phyloP scores from a whole-genome alignment of 2,329 filamentous ascomycete species.

The Neonectria hederae region DNA sequence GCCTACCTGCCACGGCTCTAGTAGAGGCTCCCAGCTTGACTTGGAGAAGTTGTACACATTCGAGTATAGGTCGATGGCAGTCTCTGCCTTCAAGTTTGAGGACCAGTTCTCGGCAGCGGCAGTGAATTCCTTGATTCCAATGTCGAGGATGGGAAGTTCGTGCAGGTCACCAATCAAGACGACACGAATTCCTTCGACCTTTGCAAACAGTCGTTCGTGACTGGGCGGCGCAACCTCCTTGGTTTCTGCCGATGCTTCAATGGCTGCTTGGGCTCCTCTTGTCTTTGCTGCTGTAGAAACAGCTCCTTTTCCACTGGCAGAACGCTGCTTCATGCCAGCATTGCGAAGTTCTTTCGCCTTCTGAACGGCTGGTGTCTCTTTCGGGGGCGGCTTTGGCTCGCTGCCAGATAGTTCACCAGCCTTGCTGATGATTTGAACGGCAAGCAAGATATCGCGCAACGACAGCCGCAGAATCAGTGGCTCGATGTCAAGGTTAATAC shows the following conservation, averaged over 20 bases:
- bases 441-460: conserved; percentile 91
- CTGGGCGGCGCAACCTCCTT: conserved; percentile 31
- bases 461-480: conserved; percentile 91
- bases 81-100: conserved; percentile 83
- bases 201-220: conserved; percentile 83
- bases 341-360: conserved; percentile 65
- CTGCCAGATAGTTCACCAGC: conserved; percentile 86
- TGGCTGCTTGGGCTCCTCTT: conserved; percentile 50
- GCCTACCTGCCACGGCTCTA: conserved; percentile 96
- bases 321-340: conserved; percentile 62
- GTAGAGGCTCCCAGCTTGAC: conserved; percentile 94
- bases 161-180: conserved; percentile 96
- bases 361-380: conserved; percentile 56
- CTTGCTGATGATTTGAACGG: conserved; percentile 89
- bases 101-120: conserved; percentile 92
- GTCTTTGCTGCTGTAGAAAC: conserved; percentile 56
- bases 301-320: conserved; percentile 65
- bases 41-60: conserved; percentile 99
- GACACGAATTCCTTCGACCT: conserved; percentile 87
- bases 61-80: conserved; percentile 90
- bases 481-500: conserved; percentile 87
- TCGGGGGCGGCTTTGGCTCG: conserved; percentile 56
- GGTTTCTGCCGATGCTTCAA: conserved; percentile 37
- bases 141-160: conserved; percentile 92
- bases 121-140: conserved; percentile 90